Percentiles rank a stretch among this genome's conserved stretches.
phyloP scores from a whole-genome alignment of 2,329 filamentous ascomycete genomes.

The Phaeophleospora eucalypticola region DNA sequence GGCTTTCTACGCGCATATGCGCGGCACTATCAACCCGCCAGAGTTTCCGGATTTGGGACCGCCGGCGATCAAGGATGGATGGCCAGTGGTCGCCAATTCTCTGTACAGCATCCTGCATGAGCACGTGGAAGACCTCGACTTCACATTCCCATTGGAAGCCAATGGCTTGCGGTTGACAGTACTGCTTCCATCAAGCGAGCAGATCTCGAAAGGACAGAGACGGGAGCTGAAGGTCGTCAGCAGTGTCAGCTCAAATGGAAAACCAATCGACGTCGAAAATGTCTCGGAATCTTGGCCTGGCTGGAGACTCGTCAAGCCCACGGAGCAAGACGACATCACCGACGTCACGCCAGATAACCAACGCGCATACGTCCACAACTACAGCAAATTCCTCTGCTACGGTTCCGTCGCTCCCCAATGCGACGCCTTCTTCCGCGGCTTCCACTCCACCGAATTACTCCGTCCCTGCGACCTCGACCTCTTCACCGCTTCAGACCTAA shows the following conservation, averaged over 20 bases:
- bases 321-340: slow-evolving; percentile 42
- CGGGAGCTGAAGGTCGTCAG: background rate
- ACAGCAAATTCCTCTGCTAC: slow-evolving; percentile 77
- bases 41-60: slow-evolving; percentile 40
- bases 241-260: background rate
- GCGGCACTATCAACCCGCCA: slow-evolving; percentile 41
- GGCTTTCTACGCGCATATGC: slow-evolving; percentile 75
- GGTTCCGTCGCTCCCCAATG: slow-evolving; percentile 74
- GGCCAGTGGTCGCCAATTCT: slow-evolving; percentile 75
- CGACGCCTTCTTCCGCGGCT: slow-evolving; percentile 75
- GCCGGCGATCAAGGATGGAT: slow-evolving; percentile 78
- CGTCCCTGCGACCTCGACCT: slow-evolving; percentile 37
- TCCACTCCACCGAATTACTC: slow-evolving; percentile 42
- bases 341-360: slow-evolving; percentile 84
- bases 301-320: slow-evolving; percentile 39
- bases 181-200: background rate
- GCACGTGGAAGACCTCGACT: slow-evolving; percentile 76
- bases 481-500: slow-evolving; percentile 67
- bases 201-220: background rate
- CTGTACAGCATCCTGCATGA: slow-evolving; percentile 70
- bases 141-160: slow-evolving; percentile 71
- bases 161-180: slow-evolving; percentile 53
- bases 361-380: slow-evolving; percentile 73
- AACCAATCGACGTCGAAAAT: background rate
- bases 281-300: slow-evolving; percentile 50